These are phyloP conservation scores for Saccharomyces pastorianus DNA, from an alignment of 1,139 yeast species.

Conservation along the genomic window DNA sequence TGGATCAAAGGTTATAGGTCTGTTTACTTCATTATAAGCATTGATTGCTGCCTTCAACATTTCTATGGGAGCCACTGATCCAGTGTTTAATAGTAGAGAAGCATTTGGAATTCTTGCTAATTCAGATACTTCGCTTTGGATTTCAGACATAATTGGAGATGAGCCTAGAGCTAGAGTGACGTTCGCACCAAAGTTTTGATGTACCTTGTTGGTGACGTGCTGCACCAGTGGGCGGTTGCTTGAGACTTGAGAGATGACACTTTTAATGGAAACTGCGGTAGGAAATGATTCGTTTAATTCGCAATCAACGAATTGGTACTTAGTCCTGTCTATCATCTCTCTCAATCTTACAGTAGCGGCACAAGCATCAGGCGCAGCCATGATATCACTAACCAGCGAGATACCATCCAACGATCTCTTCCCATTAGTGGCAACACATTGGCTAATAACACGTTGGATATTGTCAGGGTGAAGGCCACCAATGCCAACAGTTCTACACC, in stretches of 20 bases:
- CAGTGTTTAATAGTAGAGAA: constrained; percentile 64
- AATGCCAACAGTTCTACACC: constrained; percentile 61
- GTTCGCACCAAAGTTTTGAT: constrained; percentile 80
- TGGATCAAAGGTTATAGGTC: constrained; percentile 76
- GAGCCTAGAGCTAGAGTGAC: constrained; percentile 81
- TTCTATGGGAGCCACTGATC: constrained; percentile 49
- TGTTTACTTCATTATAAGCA: constrained; percentile 49
- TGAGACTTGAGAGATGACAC: constrained; percentile 15
- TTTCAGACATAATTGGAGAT: constrained; percentile 89
- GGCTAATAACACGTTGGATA: constrained; percentile 47
- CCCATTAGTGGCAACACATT: constrained; percentile 37
- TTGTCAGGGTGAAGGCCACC: constrained; percentile 77
- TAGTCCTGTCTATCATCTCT: constrained; percentile 11
- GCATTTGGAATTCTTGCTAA: constrained; percentile 49
- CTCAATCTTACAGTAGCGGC: constrained; percentile 40
- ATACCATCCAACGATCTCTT: constrained; percentile 61
- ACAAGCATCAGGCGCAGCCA: constrained; percentile 58
- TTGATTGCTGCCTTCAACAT: constrained; percentile 46
- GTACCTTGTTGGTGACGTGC: constrained; percentile 83
- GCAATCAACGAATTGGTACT: constrained; percentile 11
- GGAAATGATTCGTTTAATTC: constrained; percentile 7
- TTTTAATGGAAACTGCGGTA: constrained; percentile 6
- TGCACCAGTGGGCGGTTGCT: constrained; percentile 56
- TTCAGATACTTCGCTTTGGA: constrained; percentile 57
- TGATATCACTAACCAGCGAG: constrained; percentile 80